phyloP scores from a whole-genome alignment of 2,329 filamentous ascomycete genomes.

The Epichloe sibirici region DNA sequence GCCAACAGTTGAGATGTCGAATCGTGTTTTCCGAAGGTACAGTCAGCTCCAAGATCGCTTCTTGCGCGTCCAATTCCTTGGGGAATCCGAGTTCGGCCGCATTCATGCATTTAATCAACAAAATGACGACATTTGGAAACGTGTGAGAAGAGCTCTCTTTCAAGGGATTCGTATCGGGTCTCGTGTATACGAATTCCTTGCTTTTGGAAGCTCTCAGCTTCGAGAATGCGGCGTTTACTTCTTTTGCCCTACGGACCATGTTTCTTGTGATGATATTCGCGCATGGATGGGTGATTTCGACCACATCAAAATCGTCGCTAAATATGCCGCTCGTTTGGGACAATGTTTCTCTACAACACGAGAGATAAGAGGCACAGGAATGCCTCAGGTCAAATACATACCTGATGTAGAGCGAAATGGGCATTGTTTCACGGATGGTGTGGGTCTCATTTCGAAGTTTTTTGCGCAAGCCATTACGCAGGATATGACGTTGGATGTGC shows the following conservation, averaged over 20 bases:
- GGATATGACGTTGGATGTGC: constrained; percentile 50
- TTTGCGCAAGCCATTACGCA: constrained; percentile 61
- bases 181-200: constrained; percentile 76
- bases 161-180: constrained; percentile 76
- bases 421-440: constrained; percentile 77
- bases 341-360: constrained; percentile 94
- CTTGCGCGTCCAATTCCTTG: constrained; percentile 77
- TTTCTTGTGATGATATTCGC: constrained; percentile 67
- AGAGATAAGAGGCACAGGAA: constrained; percentile 52
- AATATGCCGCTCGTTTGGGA: constrained; percentile 77
- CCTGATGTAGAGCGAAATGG: constrained; percentile 57
- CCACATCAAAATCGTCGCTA: constrained; percentile 74
- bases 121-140: constrained; percentile 60
- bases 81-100: constrained; percentile 55
- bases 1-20: constrained; percentile 74
- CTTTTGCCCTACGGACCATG: constrained; percentile 58
- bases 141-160: constrained; percentile 57
- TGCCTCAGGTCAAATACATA: constrained; percentile 48
- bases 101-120: constrained; percentile 40
- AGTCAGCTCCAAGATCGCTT: constrained; percentile 62
- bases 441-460: constrained; percentile 79
- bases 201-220: constrained; percentile 91
- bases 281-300: constrained; percentile 77
- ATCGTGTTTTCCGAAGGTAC: constrained; percentile 71
- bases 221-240: constrained; percentile 88